Percentiles rank a stretch among this genome's conserved stretches.
Evolutionary conservation across 768 basidiomycete genomes (phyloP).

Genomic region (Suillus weaverae): DNA sequence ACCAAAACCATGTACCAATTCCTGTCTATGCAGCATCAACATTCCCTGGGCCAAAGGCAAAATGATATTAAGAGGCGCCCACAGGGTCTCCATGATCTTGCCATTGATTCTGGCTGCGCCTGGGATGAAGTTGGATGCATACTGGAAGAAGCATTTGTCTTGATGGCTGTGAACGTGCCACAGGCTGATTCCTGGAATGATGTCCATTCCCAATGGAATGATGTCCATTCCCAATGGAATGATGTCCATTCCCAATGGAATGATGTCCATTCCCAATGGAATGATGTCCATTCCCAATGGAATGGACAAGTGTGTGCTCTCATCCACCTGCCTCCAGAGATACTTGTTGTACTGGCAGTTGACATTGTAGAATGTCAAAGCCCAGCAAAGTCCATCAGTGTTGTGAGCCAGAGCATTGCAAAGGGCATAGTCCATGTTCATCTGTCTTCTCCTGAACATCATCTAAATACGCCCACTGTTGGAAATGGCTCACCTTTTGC

Average conservation of each 20-base stretch:
- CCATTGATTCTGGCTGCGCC: background rate
- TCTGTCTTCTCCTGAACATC: too few species aligned
- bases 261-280: background rate
- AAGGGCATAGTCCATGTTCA: too few species aligned
- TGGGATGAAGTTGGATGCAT: background rate
- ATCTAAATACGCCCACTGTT: too few species aligned
- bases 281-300: conserved; percentile 4
- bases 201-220: background rate
- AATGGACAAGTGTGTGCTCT: background rate
- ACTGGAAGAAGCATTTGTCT: background rate
- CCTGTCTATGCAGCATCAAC: background rate
- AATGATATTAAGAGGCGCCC: background rate
- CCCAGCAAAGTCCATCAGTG: too few species aligned
- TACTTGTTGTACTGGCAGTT: too few species aligned
- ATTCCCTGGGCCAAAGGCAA: background rate
- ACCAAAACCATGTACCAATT: background rate
- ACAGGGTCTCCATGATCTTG: conserved; percentile 13
- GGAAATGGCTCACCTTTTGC: conserved; percentile 21
- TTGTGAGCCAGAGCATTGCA: too few species aligned
- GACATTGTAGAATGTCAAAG: too few species aligned
- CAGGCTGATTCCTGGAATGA: background rate
- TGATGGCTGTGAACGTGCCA: too few species aligned
- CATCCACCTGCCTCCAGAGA: too few species aligned
- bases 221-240: conserved; percentile 5
- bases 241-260: conserved; percentile 4